Evolutionary conservation across 2,329 filamentous ascomycete genomes (phyloP).

Genomic region (Thelonectria blattea): DNA sequence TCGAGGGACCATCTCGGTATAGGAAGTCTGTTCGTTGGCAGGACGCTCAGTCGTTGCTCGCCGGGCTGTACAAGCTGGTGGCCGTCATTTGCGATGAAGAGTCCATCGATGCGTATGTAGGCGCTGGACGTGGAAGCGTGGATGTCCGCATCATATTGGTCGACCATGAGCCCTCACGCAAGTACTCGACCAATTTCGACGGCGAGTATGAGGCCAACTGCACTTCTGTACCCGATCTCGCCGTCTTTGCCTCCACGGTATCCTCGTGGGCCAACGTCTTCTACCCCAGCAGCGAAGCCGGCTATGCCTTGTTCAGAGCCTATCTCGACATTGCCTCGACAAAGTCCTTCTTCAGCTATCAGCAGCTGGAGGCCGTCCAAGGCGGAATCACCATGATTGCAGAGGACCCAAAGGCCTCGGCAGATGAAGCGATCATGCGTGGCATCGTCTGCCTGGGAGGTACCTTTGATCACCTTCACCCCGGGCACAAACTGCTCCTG

Average conservation of each 20-base stretch:
- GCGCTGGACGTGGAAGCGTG: slow-evolving; percentile 66
- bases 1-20: slow-evolving; percentile 55
- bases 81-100: slow-evolving; percentile 72
- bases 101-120: slow-evolving; percentile 63
- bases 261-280: slow-evolving; percentile 71
- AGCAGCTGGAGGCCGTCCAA: slow-evolving; percentile 58
- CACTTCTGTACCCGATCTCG: slow-evolving; percentile 56
- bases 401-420: background rate
- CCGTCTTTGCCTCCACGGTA: slow-evolving; percentile 58
- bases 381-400: slow-evolving; percentile 56
- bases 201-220: slow-evolving; percentile 51
- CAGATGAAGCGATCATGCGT: slow-evolving; percentile 18
- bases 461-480: slow-evolving; percentile 95
- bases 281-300: slow-evolving; percentile 68
- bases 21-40: slow-evolving; percentile 63
- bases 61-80: slow-evolving; percentile 78
- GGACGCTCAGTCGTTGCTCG: slow-evolving; percentile 75
- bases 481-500: slow-evolving; percentile 93
- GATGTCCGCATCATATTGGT: slow-evolving; percentile 79
- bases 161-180: slow-evolving; percentile 57
- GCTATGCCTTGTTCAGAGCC: slow-evolving; percentile 60
- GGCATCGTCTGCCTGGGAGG: slow-evolving; percentile 77
- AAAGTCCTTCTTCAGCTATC: slow-evolving; percentile 53
- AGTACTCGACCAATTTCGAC: slow-evolving; percentile 42
- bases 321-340: slow-evolving; percentile 56